A percentile compares a stretch with the other conserved stretches of the same genome.
These are phyloP conservation scores for Cyclotella atomus DNA, from an alignment of 108 stramenopile species.

Conservation along the genomic window DNA sequence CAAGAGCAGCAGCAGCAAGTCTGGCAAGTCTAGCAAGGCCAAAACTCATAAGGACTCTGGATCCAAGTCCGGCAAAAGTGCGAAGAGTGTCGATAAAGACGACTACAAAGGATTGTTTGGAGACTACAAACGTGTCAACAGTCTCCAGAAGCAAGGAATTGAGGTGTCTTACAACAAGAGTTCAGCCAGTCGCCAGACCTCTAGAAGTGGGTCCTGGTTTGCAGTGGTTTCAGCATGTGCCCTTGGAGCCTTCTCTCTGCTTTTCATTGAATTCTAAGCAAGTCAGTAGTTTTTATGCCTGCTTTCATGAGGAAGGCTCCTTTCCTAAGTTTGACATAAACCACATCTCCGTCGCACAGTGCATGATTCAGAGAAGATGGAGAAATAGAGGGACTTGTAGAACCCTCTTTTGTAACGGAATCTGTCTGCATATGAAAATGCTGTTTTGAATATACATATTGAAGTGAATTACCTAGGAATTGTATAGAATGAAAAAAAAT, in stretches of 20 bases:
- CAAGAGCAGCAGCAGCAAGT: neutral
- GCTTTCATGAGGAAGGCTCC: neutral
- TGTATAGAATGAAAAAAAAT: no score
- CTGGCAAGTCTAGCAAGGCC: slow-evolving; percentile 1
- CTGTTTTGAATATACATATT: neutral
- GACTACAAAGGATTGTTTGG: slow-evolving; percentile 15
- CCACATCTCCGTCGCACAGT: neutral
- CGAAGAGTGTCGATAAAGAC: neutral
- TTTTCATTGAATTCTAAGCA: slow-evolving; percentile 1
- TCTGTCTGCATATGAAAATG: neutral
- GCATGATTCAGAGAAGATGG: neutral
- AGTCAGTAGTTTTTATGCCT: neutral
- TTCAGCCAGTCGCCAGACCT: neutral
- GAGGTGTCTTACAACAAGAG: slow-evolving; percentile 9
- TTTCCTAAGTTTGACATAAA: neutral
- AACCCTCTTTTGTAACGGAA: neutral
- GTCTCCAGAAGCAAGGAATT: slow-evolving; percentile 2
- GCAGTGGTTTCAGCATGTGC: neutral
- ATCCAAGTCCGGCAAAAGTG: slow-evolving; percentile 11
- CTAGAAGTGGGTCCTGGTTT: neutral
- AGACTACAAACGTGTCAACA: slow-evolving; percentile 8
- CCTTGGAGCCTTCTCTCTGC: neutral
- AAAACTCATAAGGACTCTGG: neutral
- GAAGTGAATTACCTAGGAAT: no score
- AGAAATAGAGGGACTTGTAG: slow-evolving; percentile 3